phyloP scores from a whole-genome alignment of 768 basidiomycete species.

The Clitopilus hobsonii region DNA sequence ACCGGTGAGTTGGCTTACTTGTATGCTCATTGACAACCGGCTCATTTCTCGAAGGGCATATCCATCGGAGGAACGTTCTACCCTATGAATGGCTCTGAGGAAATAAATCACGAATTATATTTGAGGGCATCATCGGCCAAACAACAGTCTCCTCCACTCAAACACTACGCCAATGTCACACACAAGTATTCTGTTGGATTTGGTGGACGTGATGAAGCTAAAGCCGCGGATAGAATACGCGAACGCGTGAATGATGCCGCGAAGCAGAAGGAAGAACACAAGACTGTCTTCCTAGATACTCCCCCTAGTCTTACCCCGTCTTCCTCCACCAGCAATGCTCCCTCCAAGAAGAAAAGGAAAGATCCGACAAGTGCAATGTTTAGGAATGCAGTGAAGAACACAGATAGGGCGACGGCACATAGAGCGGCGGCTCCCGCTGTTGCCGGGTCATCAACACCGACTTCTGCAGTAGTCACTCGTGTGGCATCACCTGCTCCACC shows the following conservation, averaged over 20 bases:
- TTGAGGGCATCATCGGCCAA: slow-evolving; percentile 54
- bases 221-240: slow-evolving; percentile 40
- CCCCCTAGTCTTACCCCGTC: slow-evolving; percentile 31
- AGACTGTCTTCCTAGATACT: slow-evolving; percentile 47
- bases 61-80: slow-evolving; percentile 63
- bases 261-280: slow-evolving; percentile 34
- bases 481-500: slow-evolving; percentile 12
- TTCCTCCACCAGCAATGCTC: neutral
- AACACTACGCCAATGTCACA: slow-evolving; percentile 69
- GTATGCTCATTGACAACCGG: slow-evolving; percentile 1
- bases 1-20: slow-evolving; percentile 38
- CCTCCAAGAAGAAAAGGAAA: slow-evolving; percentile 34
- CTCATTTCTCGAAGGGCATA: slow-evolving; percentile 43
- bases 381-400: slow-evolving; percentile 23
- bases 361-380: slow-evolving; percentile 29
- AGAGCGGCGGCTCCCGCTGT: slow-evolving; percentile 16
- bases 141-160: slow-evolving; percentile 62
- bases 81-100: slow-evolving; percentile 54
- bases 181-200: slow-evolving; percentile 56
- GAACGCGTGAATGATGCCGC: slow-evolving; percentile 41
- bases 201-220: slow-evolving; percentile 44
- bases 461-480: slow-evolving; percentile 20
- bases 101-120: slow-evolving; percentile 65
- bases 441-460: slow-evolving; percentile 20
- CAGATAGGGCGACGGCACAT: slow-evolving; percentile 3